phyloP scores from a whole-genome alignment of 805 yeast genomes.

The Yamadazyma paraphyllophila region DNA sequence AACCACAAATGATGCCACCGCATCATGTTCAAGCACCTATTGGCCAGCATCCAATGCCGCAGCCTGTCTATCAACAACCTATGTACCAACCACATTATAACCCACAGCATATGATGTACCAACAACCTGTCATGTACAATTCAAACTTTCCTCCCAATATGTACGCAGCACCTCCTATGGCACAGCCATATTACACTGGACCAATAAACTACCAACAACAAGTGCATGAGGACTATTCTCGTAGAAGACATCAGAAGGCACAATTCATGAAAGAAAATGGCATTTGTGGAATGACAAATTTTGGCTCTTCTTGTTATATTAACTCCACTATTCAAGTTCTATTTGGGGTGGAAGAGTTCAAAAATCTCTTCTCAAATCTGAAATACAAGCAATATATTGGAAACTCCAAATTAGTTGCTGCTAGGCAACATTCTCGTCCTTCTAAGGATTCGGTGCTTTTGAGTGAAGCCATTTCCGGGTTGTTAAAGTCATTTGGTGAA shows the following conservation, averaged over 20 bases:
- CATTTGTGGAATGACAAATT: slow-evolving; percentile 62
- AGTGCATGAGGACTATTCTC: slow-evolving; percentile 8
- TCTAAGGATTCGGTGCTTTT: slow-evolving; percentile 27
- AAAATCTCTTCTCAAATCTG: slow-evolving; percentile 47
- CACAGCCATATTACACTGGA: neutral
- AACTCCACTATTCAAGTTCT: slow-evolving; percentile 72
- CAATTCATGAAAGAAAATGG: slow-evolving; percentile 38
- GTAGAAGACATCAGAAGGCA: slow-evolving; percentile 1
- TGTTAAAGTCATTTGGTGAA: slow-evolving; percentile 56
- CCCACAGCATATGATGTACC: neutral
- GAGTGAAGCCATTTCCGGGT: slow-evolving; percentile 50
- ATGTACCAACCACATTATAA: neutral
- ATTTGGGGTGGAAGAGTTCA: slow-evolving; percentile 52
- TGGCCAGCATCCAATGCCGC: no score
- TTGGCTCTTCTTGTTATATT: slow-evolving; percentile 75
- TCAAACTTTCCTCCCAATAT: no score
- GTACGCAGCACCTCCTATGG: neutral
- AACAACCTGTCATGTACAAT: neutral
- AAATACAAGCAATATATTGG: slow-evolving; percentile 44
- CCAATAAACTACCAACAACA: neutral
- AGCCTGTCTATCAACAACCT: no score
- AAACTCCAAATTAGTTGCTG: slow-evolving; percentile 25
- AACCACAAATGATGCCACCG: neutral
- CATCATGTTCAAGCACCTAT: neutral
- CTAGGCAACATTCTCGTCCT: slow-evolving; percentile 20